Evolutionary conservation across 345 rosid genomes (phyloP), one percentile per base, ranked within the genome.

Genomic region (Acer yangbiense): DNA sequence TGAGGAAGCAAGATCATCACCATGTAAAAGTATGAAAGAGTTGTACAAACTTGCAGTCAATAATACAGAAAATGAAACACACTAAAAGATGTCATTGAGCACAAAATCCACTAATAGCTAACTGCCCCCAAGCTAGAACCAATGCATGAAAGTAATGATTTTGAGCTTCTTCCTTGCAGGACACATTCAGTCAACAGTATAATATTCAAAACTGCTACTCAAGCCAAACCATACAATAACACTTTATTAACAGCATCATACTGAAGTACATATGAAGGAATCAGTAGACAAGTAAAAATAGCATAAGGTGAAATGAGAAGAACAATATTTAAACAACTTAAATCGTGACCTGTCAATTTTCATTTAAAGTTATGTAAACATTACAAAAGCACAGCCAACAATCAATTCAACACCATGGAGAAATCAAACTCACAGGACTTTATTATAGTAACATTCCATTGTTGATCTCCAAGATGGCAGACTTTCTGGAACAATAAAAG

Each of bases 401-500:
- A 21, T 48, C 67, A 76, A 62, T 62, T 43, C 46, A 43, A 43
- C 46, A 43, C 46, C 46, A 75, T 8, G 68, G 52, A 73, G 54
- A 29, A 6, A 39, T 27, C 20, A 52, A 78, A 85, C 94, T 89
- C 80, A 90, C 97, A 80, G 43, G 58, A 88, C 78, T 81, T 76
- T 83, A 25, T 68, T 48, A 69, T 87, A 64, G 82, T 90, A 91
- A 60, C 85, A 63, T 77, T 86, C 97, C 94, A 93, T 85, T 44
- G 88, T 83, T 43, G 71, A 44, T 77, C 89, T 92, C 93, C 96
- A 93, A 41, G 81, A 83, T 2, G 96, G 96, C 70, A 93, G 76
- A 77, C 77, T 65, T 25, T 89, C 98, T 92, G 83, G 69, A 89
- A 64, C 21, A 21, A 44, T 50, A 17, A 14, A 13, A 46, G 10